These are phyloP conservation scores for Straminergon stramineum DNA, from an alignment of 225 moss, liverwort and hornwort species.

Conservation along the genomic window DNA sequence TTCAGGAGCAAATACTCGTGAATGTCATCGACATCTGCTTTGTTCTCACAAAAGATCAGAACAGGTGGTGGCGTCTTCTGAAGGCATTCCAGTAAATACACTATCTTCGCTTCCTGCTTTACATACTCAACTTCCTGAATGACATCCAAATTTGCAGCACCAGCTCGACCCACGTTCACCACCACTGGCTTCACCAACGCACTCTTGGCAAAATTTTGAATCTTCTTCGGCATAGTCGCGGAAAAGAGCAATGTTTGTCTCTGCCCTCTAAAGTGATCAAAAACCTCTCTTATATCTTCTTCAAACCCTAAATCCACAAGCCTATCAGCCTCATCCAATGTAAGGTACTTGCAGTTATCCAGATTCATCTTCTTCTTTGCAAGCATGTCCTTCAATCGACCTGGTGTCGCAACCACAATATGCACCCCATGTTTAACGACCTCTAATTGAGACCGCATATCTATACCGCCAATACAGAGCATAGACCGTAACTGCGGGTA, in stretches of 20 bases:
- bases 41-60: conserved; percentile 42
- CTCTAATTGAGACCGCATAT: conserved; percentile 46
- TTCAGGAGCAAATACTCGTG: conserved; percentile 43
- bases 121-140: conserved; percentile 50
- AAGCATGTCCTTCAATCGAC: conserved; percentile 47
- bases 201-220: conserved; percentile 42
- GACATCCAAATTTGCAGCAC: conserved; percentile 43
- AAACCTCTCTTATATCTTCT: conserved; percentile 38
- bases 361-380: conserved; percentile 43
- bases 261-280: conserved; percentile 38
- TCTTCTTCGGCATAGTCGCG: conserved; percentile 46
- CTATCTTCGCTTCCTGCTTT: conserved; percentile 45
- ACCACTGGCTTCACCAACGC: conserved; percentile 40
- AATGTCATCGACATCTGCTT: conserved; percentile 43
- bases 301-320: conserved; percentile 50
- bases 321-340: conserved; percentile 39
- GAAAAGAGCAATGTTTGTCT: conserved; percentile 44
- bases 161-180: conserved; percentile 42
- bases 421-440: conserved; percentile 38
- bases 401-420: conserved; percentile 49
- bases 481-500: conserved; percentile 30
- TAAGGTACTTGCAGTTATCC: conserved; percentile 33
- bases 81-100: conserved; percentile 34
- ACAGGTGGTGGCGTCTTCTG: conserved; percentile 52
- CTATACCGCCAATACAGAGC: conserved; percentile 48